A percentile compares a stretch with the other conserved stretches of the same genome.
These are phyloP conservation scores for Metschnikowia baotianmanensis DNA, from an alignment of 805 yeast genomes.

Conservation along the genomic window DNA sequence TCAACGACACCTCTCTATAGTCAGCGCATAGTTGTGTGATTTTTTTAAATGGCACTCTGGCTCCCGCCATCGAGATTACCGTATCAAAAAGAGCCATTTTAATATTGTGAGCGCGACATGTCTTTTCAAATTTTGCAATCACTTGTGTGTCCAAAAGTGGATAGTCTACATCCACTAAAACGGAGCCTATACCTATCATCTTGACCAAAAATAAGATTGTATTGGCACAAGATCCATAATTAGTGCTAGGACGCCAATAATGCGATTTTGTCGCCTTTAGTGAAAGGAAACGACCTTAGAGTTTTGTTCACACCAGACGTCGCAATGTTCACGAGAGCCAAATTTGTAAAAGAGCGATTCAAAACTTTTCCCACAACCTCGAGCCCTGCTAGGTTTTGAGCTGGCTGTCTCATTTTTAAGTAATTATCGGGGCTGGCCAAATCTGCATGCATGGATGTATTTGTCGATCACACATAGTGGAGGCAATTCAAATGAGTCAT, in stretches of 20 bases:
- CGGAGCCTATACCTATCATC: conserved; percentile 25
- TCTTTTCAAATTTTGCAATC: conserved; percentile 22
- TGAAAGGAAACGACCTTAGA: conserved; percentile 51
- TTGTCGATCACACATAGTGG: conserved; percentile 43
- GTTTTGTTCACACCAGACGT: conserved; percentile 59
- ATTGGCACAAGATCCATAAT: conserved; percentile 55
- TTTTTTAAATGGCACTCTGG: conserved; percentile 52
- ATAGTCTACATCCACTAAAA: conserved; percentile 17
- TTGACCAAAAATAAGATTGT: conserved; percentile 43
- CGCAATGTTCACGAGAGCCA: conserved; percentile 59
- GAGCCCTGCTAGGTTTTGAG: conserved; percentile 33
- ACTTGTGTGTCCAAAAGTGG: conserved; percentile 23
- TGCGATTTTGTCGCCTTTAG: conserved; percentile 51
- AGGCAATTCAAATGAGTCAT: conserved; percentile 62
- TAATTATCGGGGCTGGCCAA: conserved; percentile 48
- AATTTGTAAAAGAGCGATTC: conserved; percentile 43
- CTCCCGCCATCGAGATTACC: conserved; percentile 65
- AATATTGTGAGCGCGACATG: conserved; percentile 22
- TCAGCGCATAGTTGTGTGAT: conserved; percentile 45
- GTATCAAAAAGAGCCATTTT: conserved; percentile 54
- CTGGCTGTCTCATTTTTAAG: conserved; percentile 26
- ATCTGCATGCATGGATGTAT: conserved; percentile 16
- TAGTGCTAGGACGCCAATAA: conserved; percentile 46
- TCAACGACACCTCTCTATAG: conserved; percentile 48
- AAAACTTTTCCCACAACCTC: conserved; percentile 39